Conservation (phyloP, 2,329 filamentous ascomycete species). For the Colletotrichum sojae region DNA sequence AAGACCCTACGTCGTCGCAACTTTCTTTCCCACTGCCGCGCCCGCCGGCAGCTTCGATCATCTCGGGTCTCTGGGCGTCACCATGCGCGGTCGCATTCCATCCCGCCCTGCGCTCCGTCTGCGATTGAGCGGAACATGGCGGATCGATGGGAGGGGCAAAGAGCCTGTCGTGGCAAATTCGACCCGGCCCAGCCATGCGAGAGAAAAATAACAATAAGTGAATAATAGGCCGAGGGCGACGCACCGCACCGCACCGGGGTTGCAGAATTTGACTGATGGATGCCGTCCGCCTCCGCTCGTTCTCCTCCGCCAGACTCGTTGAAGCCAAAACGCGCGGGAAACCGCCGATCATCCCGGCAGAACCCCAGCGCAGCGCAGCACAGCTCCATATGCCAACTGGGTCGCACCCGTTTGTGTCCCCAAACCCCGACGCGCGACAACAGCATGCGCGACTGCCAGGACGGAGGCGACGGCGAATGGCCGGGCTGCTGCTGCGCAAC, state of each 20-base stretch:
- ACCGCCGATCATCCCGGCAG: constrained; percentile 30
- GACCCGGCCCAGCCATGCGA: constrained; percentile 36
- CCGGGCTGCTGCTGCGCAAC: background rate
- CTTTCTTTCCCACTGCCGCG: constrained; percentile 18
- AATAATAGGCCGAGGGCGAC: constrained; percentile 38
- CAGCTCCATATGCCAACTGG: constrained; percentile 26
- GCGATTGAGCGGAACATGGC: constrained; percentile 1
- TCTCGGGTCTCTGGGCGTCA: background rate
- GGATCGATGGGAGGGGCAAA: constrained; percentile 12
- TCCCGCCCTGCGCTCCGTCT: background rate
- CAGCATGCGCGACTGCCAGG: background rate
- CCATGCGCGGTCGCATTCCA: constrained; percentile 11
- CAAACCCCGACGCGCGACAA: constrained; percentile 9
- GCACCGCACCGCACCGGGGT: constrained; percentile 26
- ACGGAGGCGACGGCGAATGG: constrained; percentile 5
- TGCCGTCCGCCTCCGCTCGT: constrained; percentile 25
- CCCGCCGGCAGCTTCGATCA: constrained; percentile 27
- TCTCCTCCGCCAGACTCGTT: constrained; percentile 31
- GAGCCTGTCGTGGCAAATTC: constrained; percentile 35
- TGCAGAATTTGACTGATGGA: constrained; percentile 39
- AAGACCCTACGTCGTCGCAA: constrained; percentile 38
- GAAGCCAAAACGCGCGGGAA: constrained; percentile 36
- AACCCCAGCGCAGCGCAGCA: constrained; percentile 35
- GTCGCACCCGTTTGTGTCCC: constrained; percentile 12
- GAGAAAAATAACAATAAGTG: constrained; percentile 4